phyloP scores from a whole-genome alignment of 768 basidiomycete genomes.

The Psilocybe sp. region DNA sequence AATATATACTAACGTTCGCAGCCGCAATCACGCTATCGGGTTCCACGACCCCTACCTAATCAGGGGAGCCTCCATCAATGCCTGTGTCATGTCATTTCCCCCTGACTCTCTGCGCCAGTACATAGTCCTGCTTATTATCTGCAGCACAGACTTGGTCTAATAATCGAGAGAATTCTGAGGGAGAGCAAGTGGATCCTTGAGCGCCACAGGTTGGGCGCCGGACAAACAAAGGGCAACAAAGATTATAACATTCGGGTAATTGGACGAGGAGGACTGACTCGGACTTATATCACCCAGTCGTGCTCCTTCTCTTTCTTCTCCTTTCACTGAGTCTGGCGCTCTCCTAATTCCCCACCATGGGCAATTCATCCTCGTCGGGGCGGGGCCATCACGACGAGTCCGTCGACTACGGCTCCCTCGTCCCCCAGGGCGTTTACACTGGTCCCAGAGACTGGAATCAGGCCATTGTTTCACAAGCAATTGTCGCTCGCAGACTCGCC shows the following conservation, averaged over 20 bases:
- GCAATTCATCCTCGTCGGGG: constrained; percentile 75
- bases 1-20: constrained; percentile 7
- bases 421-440: constrained; percentile 85
- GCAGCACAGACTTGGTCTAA: not conserved
- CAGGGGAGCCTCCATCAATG: not conserved
- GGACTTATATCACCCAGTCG: constrained; percentile 17
- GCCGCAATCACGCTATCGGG: constrained; percentile 27
- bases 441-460: constrained; percentile 89
- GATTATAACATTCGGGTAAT: constrained; percentile 21
- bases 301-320: constrained; percentile 12
- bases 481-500: constrained; percentile 83
- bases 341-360: constrained; percentile 47
- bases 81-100: not conserved
- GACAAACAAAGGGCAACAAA: constrained; percentile 37
- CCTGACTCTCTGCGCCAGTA: too few species aligned
- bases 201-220: constrained; percentile 26
- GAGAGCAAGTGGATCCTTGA: not conserved
- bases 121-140: too few species aligned
- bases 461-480: constrained; percentile 79
- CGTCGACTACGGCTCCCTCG: constrained; percentile 79
- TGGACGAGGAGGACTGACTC: constrained; percentile 20
- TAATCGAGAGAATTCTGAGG: not conserved
- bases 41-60: constrained; percentile 22
- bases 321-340: constrained; percentile 14
- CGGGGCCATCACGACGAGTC: constrained; percentile 76